Base-by-base conservation (phyloP, 2,329 filamentous ascomycete species). In the Fusarium euwallaceae region DNA sequence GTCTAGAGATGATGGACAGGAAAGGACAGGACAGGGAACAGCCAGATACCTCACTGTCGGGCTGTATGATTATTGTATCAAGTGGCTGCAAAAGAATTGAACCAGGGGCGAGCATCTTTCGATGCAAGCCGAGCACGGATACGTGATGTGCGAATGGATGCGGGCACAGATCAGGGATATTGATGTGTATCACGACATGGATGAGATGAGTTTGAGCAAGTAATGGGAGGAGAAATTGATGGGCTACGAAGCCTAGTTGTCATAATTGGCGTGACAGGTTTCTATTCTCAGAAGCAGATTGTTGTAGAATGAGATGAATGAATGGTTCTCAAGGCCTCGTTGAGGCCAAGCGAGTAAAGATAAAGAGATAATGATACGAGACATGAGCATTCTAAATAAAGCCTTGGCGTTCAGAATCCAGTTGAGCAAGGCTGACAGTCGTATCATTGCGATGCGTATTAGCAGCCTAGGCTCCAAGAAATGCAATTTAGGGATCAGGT, bases 41-140 rank as follows among this genome's bases (percentile, higher is more conserved):
- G 39, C 34, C 43, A 51, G 60, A 60, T 29, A 60, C 41, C 41
- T 43, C 41, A 60, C 36, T n/a, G 61, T 39, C 37, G 36, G 43
- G 53, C 53, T 55, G 22, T 53, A 27, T 53, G 27, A 20, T 56
- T 37, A 32, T 37, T 45, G 36, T 55, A 43, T 34, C 59, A 43
- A 61, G 36, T 56, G 36, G 43, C 39, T 66, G 45, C 61, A 32
- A 72, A 67, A 60, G 69, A 72, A 53, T 67, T 65, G 41, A 66
- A 34, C 32, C 43, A 36, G 36, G 43, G 60, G 45, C 37, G 36
- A 22, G 22, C n/a, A 55, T 70, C 32, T 55, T 34, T 59, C 45
- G 36, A 62, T 43, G 34, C 12, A 12, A 32, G 37, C 58, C 17
- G 27, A 45, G n/a, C 16, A 58, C 20, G 39, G 29, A 45, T 37